Base-by-base conservation (phyloP, 306 rosid species). In the Trichosanthes truncata region DNA sequence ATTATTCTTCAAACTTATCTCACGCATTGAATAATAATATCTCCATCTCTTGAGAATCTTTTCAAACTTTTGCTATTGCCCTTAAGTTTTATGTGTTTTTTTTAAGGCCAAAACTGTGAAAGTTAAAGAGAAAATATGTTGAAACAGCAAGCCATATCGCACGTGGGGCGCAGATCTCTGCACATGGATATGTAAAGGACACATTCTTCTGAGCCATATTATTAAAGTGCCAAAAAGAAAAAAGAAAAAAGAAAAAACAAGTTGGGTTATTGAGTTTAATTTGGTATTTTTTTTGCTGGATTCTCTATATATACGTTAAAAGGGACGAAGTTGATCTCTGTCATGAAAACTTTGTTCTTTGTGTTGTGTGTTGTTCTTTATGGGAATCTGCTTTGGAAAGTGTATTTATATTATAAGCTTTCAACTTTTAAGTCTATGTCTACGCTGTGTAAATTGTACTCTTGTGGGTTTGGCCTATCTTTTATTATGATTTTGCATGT, bases 141-240 rank as follows among this genome's bases (percentile, higher is more conserved):
- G 79, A 80, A 72, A 72, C 23, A 45, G 40, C 5, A 51, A 68
- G 86, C 84, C 93, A 84, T 86, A 81, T 85, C 84, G 89, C 87
- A 87, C 88, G 91, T 92, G 93, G 93, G 89, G 65, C 76, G 89
- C 87, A 72, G 57, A 85, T 85, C 83, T 84, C 55, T 83, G 87
- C 97, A 92, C 97, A 92, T 92, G 97, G 91, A 80, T 73, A 73
- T 77, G 56, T 8, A 25, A 25, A 43, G 3, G 87, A 83, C 85
- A 85, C 87, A 85, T 82, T 83, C 88, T 83, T 90, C 83, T 67
- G 79, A 53, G 72, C 49, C 61, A 74, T 15, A 29, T 36, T 36
- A 36, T 78, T 35, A 43, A 8, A 35, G 23, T 7, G 52, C 21
- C 14, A 12, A 67, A 38, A 12, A 36, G 2, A 15, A 14, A 18